Conservation (phyloP, 306 rosid genomes). For the Vigna radiata region DNA sequence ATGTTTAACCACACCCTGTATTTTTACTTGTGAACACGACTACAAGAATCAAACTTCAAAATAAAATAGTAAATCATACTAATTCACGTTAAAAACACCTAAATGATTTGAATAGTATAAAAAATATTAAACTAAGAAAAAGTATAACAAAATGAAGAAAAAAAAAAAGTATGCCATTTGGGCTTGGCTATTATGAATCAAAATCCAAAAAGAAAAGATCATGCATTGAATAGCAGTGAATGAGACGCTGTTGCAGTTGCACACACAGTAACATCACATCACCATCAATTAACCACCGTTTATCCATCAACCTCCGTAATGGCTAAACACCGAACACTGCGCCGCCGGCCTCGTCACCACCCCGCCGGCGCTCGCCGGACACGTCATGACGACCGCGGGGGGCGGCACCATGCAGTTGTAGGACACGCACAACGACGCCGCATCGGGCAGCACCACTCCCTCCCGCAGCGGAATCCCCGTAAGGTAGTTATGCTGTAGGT, state of each 20-base stretch:
- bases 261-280: not conserved
- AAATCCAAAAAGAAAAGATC: not conserved
- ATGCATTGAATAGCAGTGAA: not conserved
- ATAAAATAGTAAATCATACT: too few species aligned
- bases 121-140: too few species aligned
- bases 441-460: conserved; percentile 57
- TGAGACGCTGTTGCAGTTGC: not conserved
- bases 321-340: conserved; percentile 59
- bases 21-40: too few species aligned
- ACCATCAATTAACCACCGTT: not conserved
- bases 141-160: too few species aligned
- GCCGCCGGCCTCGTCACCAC: conserved; percentile 58
- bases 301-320: not conserved
- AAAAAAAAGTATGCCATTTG: too few species aligned
- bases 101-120: too few species aligned
- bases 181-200: too few species aligned
- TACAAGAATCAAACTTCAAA: too few species aligned
- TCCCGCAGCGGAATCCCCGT: conserved; percentile 47
- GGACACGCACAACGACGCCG: conserved; percentile 69
- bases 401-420: conserved; percentile 80
- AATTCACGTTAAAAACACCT: too few species aligned
- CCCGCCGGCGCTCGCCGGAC: conserved; percentile 66
- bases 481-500: conserved; percentile 76
- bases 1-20: too few species aligned
- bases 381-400: conserved; percentile 42